Evolutionary conservation across 768 basidiomycete genomes (phyloP).

Genomic region (Lactifluus pinguis): DNA sequence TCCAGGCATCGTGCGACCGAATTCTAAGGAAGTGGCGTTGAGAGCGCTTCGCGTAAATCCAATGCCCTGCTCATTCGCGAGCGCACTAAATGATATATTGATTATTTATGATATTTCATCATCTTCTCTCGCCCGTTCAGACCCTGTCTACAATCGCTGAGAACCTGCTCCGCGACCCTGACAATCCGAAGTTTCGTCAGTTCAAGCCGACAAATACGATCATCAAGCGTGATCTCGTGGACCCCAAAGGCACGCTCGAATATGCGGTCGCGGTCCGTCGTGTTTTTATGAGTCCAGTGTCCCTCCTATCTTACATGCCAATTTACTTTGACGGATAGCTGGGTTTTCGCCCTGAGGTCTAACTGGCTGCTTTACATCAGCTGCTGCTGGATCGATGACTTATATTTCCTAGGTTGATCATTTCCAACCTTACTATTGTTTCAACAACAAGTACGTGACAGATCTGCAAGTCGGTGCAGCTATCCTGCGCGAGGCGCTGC

Average conservation of each 20-base stretch:
- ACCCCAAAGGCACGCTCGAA: conserved; percentile 66
- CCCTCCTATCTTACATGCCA: not conserved
- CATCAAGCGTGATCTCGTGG: conserved; percentile 59
- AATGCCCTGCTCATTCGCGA: conserved; percentile 14
- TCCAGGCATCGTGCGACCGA: conserved; percentile 68
- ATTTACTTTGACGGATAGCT: not conserved
- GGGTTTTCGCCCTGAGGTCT: conserved; percentile 56
- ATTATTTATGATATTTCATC: not conserved
- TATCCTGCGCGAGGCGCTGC: conserved; percentile 55
- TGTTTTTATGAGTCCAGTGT: conserved; percentile 21
- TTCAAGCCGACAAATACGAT: conserved; percentile 70
- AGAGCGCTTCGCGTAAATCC: conserved; percentile 53
- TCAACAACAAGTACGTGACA: conserved; percentile 40
- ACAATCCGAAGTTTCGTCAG: conserved; percentile 58
- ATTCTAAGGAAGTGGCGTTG: conserved; percentile 49
- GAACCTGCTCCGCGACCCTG: conserved; percentile 64
- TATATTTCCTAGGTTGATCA: conserved; percentile 41
- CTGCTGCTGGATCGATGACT: not conserved
- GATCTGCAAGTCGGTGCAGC: conserved; percentile 56
- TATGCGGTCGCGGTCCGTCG: conserved; percentile 66
- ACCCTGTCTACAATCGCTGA: conserved; percentile 59
- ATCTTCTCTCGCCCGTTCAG: conserved; percentile 29
- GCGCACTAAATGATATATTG: conserved; percentile 8
- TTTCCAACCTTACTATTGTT: conserved; percentile 69
- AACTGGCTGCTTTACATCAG: not conserved